These are phyloP conservation scores for Candida golubevii DNA, from an alignment of 805 yeast genomes.

Conservation along the genomic window DNA sequence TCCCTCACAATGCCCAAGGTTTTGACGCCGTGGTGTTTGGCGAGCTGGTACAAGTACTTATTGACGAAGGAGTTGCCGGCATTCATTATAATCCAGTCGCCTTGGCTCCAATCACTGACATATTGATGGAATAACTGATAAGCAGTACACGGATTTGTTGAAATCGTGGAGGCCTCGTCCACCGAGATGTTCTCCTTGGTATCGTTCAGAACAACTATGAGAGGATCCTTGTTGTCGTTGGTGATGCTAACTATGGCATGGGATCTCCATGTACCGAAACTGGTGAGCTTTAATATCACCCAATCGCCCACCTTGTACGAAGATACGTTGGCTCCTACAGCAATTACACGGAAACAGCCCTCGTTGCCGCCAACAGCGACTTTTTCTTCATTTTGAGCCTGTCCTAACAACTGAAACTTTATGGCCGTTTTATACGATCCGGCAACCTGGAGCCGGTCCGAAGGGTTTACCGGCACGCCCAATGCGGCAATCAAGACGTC, in stretches of 20 bases:
- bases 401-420: slow-evolving; percentile 28
- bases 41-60: slow-evolving; percentile 28
- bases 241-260: slow-evolving; percentile 17
- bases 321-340: slow-evolving; percentile 53
- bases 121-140: slow-evolving; percentile 19
- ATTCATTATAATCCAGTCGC: slow-evolving; percentile 33
- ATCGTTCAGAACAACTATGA: slow-evolving; percentile 12
- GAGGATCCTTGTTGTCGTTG: slow-evolving; percentile 10
- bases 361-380: slow-evolving; percentile 84
- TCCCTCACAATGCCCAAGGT: slow-evolving; percentile 27
- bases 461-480: slow-evolving; percentile 87
- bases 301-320: slow-evolving; percentile 42
- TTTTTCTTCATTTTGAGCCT: slow-evolving; percentile 37
- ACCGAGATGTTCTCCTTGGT: slow-evolving; percentile 2
- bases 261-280: slow-evolving; percentile 25
- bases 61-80: slow-evolving; percentile 34
- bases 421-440: slow-evolving; percentile 86
- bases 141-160: slow-evolving; percentile 22
- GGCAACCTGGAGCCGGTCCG: slow-evolving; percentile 80
- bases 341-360: slow-evolving; percentile 83
- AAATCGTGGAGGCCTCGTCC: slow-evolving; percentile 20
- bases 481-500: slow-evolving; percentile 62
- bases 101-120: slow-evolving; percentile 19
- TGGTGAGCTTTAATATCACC: slow-evolving; percentile 16
- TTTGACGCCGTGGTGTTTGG: slow-evolving; percentile 21